These are phyloP conservation scores for Botrytis galanthina DNA, from an alignment of 2,329 filamentous ascomycete species.

Conservation along the genomic window DNA sequence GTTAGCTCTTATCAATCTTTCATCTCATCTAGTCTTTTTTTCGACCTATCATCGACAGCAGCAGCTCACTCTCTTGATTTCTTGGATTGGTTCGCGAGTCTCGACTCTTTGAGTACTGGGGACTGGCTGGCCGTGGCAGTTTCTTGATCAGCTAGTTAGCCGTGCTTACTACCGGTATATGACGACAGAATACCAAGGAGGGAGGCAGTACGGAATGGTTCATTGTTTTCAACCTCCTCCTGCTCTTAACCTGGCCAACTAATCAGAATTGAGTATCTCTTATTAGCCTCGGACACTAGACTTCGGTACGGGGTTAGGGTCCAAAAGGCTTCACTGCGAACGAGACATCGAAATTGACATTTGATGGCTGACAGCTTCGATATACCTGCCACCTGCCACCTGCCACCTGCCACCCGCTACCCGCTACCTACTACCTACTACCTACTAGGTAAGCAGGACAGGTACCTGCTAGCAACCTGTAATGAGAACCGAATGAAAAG, in stretches of 20 bases:
- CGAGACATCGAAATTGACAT: neutral
- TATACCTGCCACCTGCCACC: neutral
- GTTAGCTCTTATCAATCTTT: neutral
- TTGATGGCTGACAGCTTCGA: neutral
- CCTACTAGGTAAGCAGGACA: neutral
- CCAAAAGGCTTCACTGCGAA: neutral
- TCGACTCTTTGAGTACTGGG: neutral
- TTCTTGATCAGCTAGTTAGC: neutral
- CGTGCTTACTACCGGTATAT: neutral
- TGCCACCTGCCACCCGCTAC: neutral
- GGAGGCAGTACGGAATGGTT: neutral
- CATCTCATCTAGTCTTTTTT: neutral
- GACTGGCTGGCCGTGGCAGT: neutral
- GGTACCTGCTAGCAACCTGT: neutral
- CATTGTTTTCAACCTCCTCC: neutral
- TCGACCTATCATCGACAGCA: neutral
- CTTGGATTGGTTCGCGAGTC: neutral
- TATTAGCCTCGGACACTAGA: neutral
- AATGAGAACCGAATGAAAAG: neutral
- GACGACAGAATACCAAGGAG: neutral
- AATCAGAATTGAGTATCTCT: neutral
- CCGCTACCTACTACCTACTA: too few species aligned
- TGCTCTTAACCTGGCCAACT: neutral
- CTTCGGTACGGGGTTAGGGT: neutral
- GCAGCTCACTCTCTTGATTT: neutral